Evolutionary conservation across 2,329 filamentous ascomycete genomes (phyloP), one percentile per base, ranked within the genome.

Genomic region (Hirsutella minnesotensis): DNA sequence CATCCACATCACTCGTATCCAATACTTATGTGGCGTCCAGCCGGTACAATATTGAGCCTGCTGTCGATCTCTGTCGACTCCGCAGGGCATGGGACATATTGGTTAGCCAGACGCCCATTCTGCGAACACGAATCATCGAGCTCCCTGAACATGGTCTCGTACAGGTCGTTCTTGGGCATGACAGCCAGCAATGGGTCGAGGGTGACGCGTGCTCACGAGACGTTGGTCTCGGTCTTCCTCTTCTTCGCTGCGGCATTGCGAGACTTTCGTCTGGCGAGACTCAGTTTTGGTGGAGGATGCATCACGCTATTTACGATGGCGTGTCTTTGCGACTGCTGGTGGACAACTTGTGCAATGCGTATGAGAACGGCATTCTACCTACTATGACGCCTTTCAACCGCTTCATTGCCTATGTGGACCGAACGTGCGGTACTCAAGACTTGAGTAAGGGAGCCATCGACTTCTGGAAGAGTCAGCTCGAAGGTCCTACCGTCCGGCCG

Each of bases 101-200:
- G 12, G 13, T 42, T 16, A 12, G 18, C 10, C 31, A 29, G 2
- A 30, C 36, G n/a, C 45, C 42, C 3, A 46, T 46, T 10, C 30
- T 46, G 12, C 45, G 45, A 12, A 46, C 45, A 16, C 34, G 45
- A 0, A 44, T 46, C 15, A 21, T 44, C 12, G 39, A 44, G 9
- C 22, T 44, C 12, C n/a, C 30, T 16, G 29, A 34, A 9, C 20
- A 15, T n/a, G 42, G 38, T 9, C 22, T 46, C 5, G 24, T 41
- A 16, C 42, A 46, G 12, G 31, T 44, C 5, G 21, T 46, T 20
- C 12, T 44, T 13, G 21, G 8, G 8, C 4, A 34, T 15, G 9
- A 40, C 12, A 8, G n/a, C 21, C 24, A 40, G 21, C 9, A 33
- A 40, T 40, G 38, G 38, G 38, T 4, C 38, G n/a, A 31, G 13